A percentile compares a stretch with the other conserved stretches of the same genome.
Evolutionary conservation across 495 filamentous ascomycete genomes (phyloP).

Genomic region (Aspergillus bridgeri): DNA sequence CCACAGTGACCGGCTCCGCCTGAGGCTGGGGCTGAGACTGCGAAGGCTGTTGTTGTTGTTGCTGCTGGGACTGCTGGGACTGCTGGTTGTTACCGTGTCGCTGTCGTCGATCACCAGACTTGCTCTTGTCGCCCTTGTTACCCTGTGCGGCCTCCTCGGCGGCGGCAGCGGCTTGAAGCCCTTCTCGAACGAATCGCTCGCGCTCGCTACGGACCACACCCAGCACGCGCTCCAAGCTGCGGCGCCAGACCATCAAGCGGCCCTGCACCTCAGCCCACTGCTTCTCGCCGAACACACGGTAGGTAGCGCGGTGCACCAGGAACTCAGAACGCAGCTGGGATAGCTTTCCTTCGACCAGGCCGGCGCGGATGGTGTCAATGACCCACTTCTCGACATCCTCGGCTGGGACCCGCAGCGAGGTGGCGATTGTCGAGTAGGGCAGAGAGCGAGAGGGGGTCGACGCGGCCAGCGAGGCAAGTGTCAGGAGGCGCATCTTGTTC

Average conservation of each 20-base stretch:
- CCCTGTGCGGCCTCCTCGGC: constrained; percentile 27
- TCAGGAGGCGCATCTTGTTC: constrained; percentile 92
- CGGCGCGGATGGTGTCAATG: constrained; percentile 93
- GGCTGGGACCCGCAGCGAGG: constrained; percentile 71
- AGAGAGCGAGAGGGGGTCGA: constrained; percentile 76
- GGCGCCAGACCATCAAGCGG: constrained; percentile 84
- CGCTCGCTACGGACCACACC: constrained; percentile 73
- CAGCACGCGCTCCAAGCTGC: constrained; percentile 69
- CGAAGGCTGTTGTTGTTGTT: constrained; percentile 7
- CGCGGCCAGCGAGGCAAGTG: constrained; percentile 84
- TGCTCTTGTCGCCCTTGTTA: constrained; percentile 23
- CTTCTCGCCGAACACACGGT: constrained; percentile 94
- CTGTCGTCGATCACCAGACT: constrained; percentile 36
- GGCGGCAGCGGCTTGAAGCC: constrained; percentile 33
- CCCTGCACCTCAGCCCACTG: constrained; percentile 94
- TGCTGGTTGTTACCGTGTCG: constrained; percentile 24
- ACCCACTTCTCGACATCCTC: constrained; percentile 96
- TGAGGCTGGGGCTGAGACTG: constrained; percentile 32
- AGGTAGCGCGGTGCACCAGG: constrained; percentile 88
- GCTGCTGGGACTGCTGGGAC: no score
- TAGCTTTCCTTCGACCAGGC: constrained; percentile 90
- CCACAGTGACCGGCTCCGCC: constrained; percentile 12
- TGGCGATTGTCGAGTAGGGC: constrained; percentile 76
- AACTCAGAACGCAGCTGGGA: constrained; percentile 88
- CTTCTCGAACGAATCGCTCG: constrained; percentile 55